Evolutionary conservation across 257 asterid genomes (phyloP).

Genomic region (Craterostigma plantagineum): DNA sequence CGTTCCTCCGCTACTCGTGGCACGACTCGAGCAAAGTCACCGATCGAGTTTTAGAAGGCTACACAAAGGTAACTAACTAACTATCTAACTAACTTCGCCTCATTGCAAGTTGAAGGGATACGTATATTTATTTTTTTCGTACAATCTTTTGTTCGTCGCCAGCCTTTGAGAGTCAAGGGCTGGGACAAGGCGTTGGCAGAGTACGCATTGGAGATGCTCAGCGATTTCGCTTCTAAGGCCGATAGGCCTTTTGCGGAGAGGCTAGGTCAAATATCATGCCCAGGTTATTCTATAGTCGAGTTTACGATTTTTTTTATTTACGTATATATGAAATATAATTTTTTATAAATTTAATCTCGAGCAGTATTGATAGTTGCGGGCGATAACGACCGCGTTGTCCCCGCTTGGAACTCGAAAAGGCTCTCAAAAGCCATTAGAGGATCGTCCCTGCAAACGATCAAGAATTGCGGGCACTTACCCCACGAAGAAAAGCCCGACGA

Average conservation of each 20-base stretch:
- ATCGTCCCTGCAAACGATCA: constrained; percentile 45
- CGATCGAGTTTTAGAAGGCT: constrained; percentile 66
- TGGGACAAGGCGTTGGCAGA: constrained; percentile 92
- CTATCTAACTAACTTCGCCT: not conserved
- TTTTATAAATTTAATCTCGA: not conserved
- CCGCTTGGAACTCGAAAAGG: constrained; percentile 68
- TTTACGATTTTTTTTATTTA: not conserved
- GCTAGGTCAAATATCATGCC: constrained; percentile 66
- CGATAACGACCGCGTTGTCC: constrained; percentile 83
- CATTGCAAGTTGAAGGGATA: too few relatives aligned
- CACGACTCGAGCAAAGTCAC: constrained; percentile 63
- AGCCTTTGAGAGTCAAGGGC: constrained; percentile 81
- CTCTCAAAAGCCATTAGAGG: constrained; percentile 80
- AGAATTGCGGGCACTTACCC: constrained; percentile 88
- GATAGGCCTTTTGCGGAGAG: constrained; percentile 38
- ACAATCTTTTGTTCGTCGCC: constrained; percentile 11
- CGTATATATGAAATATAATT: not conserved
- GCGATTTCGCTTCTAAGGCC: constrained; percentile 34
- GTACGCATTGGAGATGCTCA: constrained; percentile 54
- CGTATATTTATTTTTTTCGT: not conserved
- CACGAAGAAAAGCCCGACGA: constrained; percentile 83
- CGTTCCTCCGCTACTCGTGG: constrained; percentile 65
- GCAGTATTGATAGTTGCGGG: constrained; percentile 82
- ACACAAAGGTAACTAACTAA: constrained; percentile 51
- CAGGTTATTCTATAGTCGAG: constrained; percentile 27